Evolutionary conservation across 768 basidiomycete genomes (phyloP).

Genomic region (Kondoa subrosea): DNA sequence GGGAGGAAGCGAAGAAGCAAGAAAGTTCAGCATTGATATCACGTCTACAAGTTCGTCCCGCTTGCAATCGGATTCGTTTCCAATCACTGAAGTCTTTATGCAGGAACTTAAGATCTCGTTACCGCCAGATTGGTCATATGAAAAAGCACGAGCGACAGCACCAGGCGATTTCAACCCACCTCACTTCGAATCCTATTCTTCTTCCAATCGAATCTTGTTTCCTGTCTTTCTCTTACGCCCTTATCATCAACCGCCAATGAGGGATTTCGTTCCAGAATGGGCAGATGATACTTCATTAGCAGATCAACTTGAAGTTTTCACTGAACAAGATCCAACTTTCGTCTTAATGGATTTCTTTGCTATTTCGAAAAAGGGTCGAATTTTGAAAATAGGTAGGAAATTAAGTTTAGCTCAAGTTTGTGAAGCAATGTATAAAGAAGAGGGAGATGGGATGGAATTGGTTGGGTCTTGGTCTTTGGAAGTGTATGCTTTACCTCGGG

Average conservation of each 20-base stretch:
- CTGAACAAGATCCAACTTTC: constrained; percentile 46
- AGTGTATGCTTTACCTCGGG: constrained; percentile 60
- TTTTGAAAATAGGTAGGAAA: constrained; percentile 82
- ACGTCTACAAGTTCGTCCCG: constrained; percentile 39
- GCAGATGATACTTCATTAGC: constrained; percentile 67
- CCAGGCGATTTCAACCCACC: constrained; percentile 38
- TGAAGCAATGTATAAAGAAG: constrained; percentile 42
- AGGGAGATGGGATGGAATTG: constrained; percentile 63
- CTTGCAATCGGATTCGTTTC: neutral
- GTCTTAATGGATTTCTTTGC: constrained; percentile 61
- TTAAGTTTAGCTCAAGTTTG: constrained; percentile 69
- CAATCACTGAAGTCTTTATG: neutral
- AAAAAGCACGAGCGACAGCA: constrained; percentile 36
- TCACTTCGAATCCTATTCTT: constrained; percentile 30
- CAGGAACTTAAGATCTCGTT: constrained; percentile 10
- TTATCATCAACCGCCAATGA: constrained; percentile 50
- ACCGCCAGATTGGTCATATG: constrained; percentile 6
- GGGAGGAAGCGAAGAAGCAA: constrained; percentile 31
- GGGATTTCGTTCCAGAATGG: constrained; percentile 75
- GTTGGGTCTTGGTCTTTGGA: constrained; percentile 58
- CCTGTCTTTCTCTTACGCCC: constrained; percentile 92
- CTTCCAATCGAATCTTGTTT: constrained; percentile 46
- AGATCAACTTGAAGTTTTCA: constrained; percentile 62
- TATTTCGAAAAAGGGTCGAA: constrained; percentile 52
- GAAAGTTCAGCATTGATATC: constrained; percentile 40